phyloP scores from a whole-genome alignment of 2,329 filamentous ascomycete genomes.

The Trichoderma sp. region DNA sequence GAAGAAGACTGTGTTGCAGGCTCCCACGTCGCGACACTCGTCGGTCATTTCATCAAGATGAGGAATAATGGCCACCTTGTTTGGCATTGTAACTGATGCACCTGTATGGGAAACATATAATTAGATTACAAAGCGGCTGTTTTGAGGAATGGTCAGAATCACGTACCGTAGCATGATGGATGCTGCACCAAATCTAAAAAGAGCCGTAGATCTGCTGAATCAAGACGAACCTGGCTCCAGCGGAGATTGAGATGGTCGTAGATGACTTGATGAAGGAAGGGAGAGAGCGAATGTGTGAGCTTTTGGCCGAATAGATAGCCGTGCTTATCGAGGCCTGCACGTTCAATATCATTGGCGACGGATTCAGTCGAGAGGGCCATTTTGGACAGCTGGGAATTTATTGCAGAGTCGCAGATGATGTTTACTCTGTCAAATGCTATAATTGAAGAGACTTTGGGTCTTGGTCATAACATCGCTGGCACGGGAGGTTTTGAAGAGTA shows the following conservation, averaged over 20 bases:
- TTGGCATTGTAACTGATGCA: constrained; percentile 14
- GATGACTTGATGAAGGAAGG: constrained; percentile 14
- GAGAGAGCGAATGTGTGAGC: constrained; percentile 9
- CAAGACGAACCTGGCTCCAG: constrained; percentile 8
- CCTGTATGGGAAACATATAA: neutral
- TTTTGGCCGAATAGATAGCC: constrained; percentile 14
- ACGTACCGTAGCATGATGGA: constrained; percentile 10
- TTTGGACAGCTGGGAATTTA: neutral
- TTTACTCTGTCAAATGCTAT: neutral
- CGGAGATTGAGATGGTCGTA: constrained; percentile 10
- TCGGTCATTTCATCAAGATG: constrained; percentile 15
- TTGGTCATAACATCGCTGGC: neutral
- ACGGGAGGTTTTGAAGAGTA: neutral
- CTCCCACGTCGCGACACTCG: constrained; percentile 12
- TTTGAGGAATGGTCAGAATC: neutral
- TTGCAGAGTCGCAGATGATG: neutral
- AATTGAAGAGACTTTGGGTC: neutral
- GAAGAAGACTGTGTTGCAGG: constrained; percentile 17
- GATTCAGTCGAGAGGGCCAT: neutral
- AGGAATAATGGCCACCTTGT: constrained; percentile 10
- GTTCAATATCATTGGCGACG: neutral
- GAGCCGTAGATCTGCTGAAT: neutral
- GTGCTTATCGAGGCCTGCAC: constrained; percentile 6
- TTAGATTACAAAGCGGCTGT: neutral
- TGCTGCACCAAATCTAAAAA: constrained; percentile 7